Conservation (phyloP, 352 stramenopile genomes). For the Phytophthora pini region DNA sequence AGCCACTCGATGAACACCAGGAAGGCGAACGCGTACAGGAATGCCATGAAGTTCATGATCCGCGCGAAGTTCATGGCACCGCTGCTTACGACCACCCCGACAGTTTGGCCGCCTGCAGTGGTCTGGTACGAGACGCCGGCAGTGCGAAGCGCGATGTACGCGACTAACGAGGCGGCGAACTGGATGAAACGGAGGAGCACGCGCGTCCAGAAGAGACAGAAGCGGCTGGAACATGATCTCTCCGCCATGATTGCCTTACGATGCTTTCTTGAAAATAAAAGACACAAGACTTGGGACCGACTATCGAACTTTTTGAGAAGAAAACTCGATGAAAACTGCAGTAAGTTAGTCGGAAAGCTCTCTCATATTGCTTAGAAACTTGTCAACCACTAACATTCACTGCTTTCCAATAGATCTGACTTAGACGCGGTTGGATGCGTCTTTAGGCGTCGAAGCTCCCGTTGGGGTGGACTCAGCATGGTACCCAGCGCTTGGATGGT, state of each 20-base stretch:
- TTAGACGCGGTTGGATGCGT: slow-evolving; percentile 43
- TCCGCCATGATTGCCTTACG: slow-evolving; percentile 11
- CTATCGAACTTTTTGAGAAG: background rate
- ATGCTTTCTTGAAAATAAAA: slow-evolving; percentile 17
- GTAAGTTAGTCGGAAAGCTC: slow-evolving; percentile 8
- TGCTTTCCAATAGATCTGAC: slow-evolving; percentile 2
- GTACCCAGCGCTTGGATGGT: slow-evolving; percentile 27
- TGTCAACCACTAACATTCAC: slow-evolving; percentile 11
- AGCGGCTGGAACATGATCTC: background rate
- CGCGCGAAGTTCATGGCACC: slow-evolving; percentile 55
- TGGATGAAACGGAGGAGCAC: slow-evolving; percentile 67
- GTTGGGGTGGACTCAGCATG: slow-evolving; percentile 31
- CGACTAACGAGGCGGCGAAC: slow-evolving; percentile 61
- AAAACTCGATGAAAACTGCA: background rate
- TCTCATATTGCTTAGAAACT: slow-evolving; percentile 14
- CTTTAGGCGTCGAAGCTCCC: slow-evolving; percentile 26
- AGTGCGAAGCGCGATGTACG: slow-evolving; percentile 58
- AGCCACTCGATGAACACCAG: slow-evolving; percentile 58
- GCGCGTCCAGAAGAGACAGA: slow-evolving; percentile 41
- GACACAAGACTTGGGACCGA: slow-evolving; percentile 7
- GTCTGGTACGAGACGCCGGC: slow-evolving; percentile 44
- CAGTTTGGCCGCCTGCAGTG: slow-evolving; percentile 38
- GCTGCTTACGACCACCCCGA: slow-evolving; percentile 55
- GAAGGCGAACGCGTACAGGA: slow-evolving; percentile 71
- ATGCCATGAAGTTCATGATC: slow-evolving; percentile 68